Evolutionary conservation across 768 basidiomycete genomes (phyloP).

Genomic region (Lentinula boryana): DNA sequence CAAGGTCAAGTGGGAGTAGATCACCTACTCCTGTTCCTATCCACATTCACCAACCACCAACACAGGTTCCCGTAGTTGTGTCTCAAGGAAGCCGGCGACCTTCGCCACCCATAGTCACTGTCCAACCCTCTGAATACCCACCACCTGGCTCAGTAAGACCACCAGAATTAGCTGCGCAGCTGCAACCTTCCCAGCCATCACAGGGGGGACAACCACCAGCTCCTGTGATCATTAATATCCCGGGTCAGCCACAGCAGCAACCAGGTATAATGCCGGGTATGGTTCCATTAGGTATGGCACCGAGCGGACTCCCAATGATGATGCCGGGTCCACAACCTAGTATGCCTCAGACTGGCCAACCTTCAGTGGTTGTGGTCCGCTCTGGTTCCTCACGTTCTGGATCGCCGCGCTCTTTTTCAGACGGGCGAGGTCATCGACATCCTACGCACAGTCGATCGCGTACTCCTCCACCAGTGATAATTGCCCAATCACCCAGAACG

Average conservation of each 20-base stretch:
- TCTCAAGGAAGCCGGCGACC: slow-evolving; percentile 5
- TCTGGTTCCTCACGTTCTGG: background rate
- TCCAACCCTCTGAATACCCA: slow-evolving; percentile 7
- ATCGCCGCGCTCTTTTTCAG: background rate
- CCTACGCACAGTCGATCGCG: background rate
- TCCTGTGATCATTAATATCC: slow-evolving; percentile 24
- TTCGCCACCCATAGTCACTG: slow-evolving; percentile 11
- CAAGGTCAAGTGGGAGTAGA: slow-evolving; percentile 6
- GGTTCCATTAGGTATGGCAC: background rate
- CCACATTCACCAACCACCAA: slow-evolving; percentile 7
- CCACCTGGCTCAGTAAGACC: slow-evolving; percentile 19
- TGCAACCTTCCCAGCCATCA: slow-evolving; percentile 14
- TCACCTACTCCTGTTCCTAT: slow-evolving; percentile 12
- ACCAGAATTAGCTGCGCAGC: slow-evolving; percentile 10
- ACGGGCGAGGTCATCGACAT: background rate
- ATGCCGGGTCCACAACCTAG: background rate
- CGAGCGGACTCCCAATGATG: background rate
- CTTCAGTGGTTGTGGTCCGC: background rate
- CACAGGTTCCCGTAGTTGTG: slow-evolving; percentile 14
- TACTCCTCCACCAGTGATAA: slow-evolving; percentile 3
- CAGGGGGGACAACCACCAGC: slow-evolving; percentile 10
- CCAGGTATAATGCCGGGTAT: background rate
- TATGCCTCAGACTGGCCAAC: background rate
- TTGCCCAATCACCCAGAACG: slow-evolving; percentile 1
- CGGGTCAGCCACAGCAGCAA: slow-evolving; percentile 18